Conservation (phyloP, 2,329 filamentous ascomycete genomes). For the Taxawa tesnikishii region DNA sequence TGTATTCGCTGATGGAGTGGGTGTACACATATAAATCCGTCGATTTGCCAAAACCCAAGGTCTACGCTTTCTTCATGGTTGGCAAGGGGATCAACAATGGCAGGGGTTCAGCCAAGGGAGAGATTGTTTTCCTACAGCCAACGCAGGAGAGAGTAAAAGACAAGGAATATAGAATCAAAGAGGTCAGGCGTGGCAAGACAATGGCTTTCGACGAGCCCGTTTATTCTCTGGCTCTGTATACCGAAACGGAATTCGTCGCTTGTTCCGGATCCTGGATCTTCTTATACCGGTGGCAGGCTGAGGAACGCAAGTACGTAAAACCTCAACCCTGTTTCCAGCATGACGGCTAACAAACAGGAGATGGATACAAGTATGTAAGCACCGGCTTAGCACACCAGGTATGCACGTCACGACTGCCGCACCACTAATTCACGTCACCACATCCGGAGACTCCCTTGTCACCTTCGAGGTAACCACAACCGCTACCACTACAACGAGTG, state of each 20-base stretch:
- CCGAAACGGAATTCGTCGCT: slow-evolving; percentile 42
- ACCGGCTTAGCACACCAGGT: slow-evolving; percentile 22
- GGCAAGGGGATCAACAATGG: slow-evolving; percentile 30
- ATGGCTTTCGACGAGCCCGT: slow-evolving; percentile 37
- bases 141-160: slow-evolving; percentile 5
- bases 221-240: slow-evolving; percentile 43
- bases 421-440: slow-evolving; percentile 41
- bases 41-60: slow-evolving; percentile 34
- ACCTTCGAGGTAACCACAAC: slow-evolving; percentile 25
- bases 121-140: slow-evolving; percentile 27
- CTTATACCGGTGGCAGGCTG: slow-evolving; percentile 24
- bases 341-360: slow-evolving; percentile 7
- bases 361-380: slow-evolving; percentile 17
- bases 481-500: not conserved
- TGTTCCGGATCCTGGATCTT: slow-evolving; percentile 30
- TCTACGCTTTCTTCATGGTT: slow-evolving; percentile 52
- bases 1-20: slow-evolving; percentile 55
- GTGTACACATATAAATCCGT: slow-evolving; percentile 24
- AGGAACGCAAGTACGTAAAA: slow-evolving; percentile 5
- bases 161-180: slow-evolving; percentile 37
- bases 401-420: slow-evolving; percentile 35
- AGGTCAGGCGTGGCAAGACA: slow-evolving; percentile 33
- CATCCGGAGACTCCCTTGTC: slow-evolving; percentile 39
- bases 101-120: slow-evolving; percentile 25
- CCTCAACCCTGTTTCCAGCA: not conserved